A percentile compares a stretch with the other conserved stretches of the same genome.
Evolutionary conservation across 352 stramenopile species (phyloP).

Genomic region (Phytopythium cucurbitacearum): DNA sequence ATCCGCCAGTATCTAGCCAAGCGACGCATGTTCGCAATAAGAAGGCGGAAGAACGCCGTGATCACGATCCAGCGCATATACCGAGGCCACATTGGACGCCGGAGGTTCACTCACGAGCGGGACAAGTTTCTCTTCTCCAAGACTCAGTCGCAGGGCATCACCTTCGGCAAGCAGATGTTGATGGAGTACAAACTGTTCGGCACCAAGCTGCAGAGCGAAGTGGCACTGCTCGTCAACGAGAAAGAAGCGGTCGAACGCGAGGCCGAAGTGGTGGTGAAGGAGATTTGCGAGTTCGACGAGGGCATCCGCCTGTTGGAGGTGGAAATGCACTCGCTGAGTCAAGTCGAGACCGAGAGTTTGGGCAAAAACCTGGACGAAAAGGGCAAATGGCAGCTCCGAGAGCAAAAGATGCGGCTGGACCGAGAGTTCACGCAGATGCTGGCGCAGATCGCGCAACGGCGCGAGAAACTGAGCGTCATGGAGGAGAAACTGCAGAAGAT

Average conservation of each 20-base stretch:
- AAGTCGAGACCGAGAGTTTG: conserved; percentile 88
- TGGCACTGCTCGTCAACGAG: conserved; percentile 86
- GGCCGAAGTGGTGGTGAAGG: conserved; percentile 85
- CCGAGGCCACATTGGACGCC: conserved; percentile 82
- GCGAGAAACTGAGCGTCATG: conserved; percentile 80
- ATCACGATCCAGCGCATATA: conserved; percentile 87
- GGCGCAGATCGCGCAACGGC: conserved; percentile 90
- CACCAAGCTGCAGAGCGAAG: conserved; percentile 92
- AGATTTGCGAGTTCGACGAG: conserved; percentile 94
- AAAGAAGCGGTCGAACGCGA: conserved; percentile 88
- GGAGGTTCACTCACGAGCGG: conserved; percentile 76
- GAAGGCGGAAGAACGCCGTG: conserved; percentile 49
- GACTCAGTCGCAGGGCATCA: conserved; percentile 91
- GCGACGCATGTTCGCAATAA: conserved; percentile 40
- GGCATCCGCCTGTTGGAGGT: conserved; percentile 87
- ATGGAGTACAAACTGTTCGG: conserved; percentile 94
- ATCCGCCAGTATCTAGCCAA: conserved; percentile 64
- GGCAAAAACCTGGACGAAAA: conserved; percentile 79
- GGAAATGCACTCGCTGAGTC: conserved; percentile 91
- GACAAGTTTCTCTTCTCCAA: conserved; percentile 94
- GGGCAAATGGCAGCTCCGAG: conserved; percentile 79
- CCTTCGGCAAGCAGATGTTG: conserved; percentile 94
- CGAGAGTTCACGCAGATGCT: conserved; percentile 94
- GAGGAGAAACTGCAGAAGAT: conserved; percentile 87
- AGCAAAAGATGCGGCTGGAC: conserved; percentile 94